Percentiles rank a stretch among this genome's conserved stretches.
Evolutionary conservation across 2,329 filamentous ascomycete species (phyloP).

Genomic region (Graphilbum fragrans): DNA sequence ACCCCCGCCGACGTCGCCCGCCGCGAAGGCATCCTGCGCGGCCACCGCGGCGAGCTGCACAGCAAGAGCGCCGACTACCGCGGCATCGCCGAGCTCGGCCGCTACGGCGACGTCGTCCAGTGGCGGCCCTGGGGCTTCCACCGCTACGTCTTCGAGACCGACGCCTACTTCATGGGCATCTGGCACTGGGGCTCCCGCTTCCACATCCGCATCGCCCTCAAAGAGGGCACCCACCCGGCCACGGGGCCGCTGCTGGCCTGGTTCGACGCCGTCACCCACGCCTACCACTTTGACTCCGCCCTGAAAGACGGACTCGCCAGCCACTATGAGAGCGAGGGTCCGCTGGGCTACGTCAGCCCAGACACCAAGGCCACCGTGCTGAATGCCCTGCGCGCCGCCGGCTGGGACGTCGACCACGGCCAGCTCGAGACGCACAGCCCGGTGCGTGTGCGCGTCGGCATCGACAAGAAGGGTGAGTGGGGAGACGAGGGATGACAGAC

Average conservation of each 20-base stretch:
- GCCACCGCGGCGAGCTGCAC: slow-evolving; percentile 29
- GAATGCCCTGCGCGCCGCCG: slow-evolving; percentile 27
- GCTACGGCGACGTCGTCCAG: slow-evolving; percentile 25
- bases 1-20: slow-evolving; percentile 54
- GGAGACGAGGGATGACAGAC: neutral
- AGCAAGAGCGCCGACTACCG: slow-evolving; percentile 22
- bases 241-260: slow-evolving; percentile 20
- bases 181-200: slow-evolving; percentile 29
- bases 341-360: slow-evolving; percentile 30
- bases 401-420: slow-evolving; percentile 54
- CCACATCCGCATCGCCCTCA: slow-evolving; percentile 45
- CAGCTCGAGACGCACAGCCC: slow-evolving; percentile 55
- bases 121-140: slow-evolving; percentile 20
- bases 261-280: slow-evolving; percentile 29
- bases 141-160: slow-evolving; percentile 22
- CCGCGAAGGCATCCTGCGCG: slow-evolving; percentile 53
- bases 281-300: slow-evolving; percentile 22
- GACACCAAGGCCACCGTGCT: slow-evolving; percentile 21
- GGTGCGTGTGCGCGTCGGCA: slow-evolving; percentile 24
- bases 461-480: slow-evolving; percentile 14
- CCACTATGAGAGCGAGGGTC: slow-evolving; percentile 23
- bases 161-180: slow-evolving; percentile 52
- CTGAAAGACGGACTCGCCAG: slow-evolving; percentile 22
- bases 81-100: slow-evolving; percentile 21
- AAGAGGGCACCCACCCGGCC: slow-evolving; percentile 33